phyloP scores from a whole-genome alignment of 805 yeast genomes.

The Kregervanrija fluxuum region DNA sequence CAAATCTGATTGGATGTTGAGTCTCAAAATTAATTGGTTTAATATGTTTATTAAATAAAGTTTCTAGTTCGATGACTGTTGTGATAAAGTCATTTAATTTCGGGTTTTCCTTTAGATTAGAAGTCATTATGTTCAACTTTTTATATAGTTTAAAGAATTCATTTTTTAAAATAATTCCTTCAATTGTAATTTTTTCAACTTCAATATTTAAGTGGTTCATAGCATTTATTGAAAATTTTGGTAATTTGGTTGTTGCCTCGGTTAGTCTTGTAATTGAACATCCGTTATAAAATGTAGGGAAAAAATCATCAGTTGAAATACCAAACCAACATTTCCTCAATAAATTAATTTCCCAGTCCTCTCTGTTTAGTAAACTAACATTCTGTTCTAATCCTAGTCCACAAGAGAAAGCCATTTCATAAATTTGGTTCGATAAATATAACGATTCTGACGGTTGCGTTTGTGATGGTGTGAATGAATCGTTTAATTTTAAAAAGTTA shows the following conservation, averaged over 20 bases:
- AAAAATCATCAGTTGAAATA: constrained; percentile 34
- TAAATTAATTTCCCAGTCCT: constrained; percentile 31
- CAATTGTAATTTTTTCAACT: constrained; percentile 31
- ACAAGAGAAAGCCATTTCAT: constrained; percentile 37
- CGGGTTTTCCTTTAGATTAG: constrained; percentile 29
- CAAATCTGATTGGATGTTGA: not conserved
- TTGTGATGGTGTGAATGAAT: constrained; percentile 39
- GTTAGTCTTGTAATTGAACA: constrained; percentile 24
- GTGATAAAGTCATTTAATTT: constrained; percentile 29
- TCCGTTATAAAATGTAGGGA: constrained; percentile 34
- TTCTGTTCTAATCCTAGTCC: constrained; percentile 45
- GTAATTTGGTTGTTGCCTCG: constrained; percentile 36
- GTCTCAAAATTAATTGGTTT: constrained; percentile 9
- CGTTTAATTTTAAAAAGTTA: constrained; percentile 34
- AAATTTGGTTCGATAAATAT: constrained; percentile 29
- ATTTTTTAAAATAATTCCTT: constrained; percentile 25
- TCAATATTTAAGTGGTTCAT: constrained; percentile 22
- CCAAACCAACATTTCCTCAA: constrained; percentile 57
- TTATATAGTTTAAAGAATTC: constrained; percentile 26
- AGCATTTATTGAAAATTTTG: constrained; percentile 29
- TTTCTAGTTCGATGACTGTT: constrained; percentile 29
- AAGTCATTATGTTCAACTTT: constrained; percentile 24
- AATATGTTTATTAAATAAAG: constrained; percentile 20
- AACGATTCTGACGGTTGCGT: constrained; percentile 36
- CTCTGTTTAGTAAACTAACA: constrained; percentile 19